These are phyloP conservation scores for Pseudomicrostroma phylloplanum DNA, from an alignment of 1,284 basidiomycete genomes.

Conservation along the genomic window DNA sequence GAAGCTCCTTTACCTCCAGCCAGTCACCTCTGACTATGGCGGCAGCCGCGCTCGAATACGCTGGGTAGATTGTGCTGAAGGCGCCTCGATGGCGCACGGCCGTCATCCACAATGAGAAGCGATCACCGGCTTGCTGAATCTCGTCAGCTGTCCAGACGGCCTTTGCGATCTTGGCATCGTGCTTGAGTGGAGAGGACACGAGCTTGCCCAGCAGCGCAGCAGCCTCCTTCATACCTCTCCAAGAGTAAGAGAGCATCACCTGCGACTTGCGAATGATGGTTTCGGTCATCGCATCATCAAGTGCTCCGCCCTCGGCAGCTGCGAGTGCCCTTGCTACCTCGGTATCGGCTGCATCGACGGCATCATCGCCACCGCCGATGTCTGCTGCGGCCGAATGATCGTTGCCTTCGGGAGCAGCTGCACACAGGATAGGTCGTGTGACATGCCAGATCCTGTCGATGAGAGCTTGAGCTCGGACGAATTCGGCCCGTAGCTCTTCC, in stretches of 20 bases:
- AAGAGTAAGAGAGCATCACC: conserved; percentile 49
- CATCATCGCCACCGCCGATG: background rate
- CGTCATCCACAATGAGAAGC: conserved; percentile 49
- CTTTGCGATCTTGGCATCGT: conserved; percentile 15
- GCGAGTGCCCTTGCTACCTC: conserved; percentile 14
- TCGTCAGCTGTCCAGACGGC: conserved; percentile 15
- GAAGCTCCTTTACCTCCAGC: conserved; percentile 28
- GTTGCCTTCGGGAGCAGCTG: conserved; percentile 40
- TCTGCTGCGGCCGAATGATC: background rate
- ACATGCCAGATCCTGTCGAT: conserved; percentile 47
- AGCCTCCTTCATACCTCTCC: conserved; percentile 52
- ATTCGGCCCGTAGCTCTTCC: conserved; percentile 24
- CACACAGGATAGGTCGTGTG: conserved; percentile 45
- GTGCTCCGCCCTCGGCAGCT: conserved; percentile 9
- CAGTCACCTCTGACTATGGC: conserved; percentile 32
- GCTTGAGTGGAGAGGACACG: conserved; percentile 29
- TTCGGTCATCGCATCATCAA: conserved; percentile 14
- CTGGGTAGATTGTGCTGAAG: conserved; percentile 50
- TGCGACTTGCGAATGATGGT: conserved; percentile 44
- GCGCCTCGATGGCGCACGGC: conserved; percentile 51
- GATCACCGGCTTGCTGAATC: conserved; percentile 35
- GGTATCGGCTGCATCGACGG: background rate
- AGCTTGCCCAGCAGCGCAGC: conserved; percentile 46
- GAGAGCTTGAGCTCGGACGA: conserved; percentile 27
- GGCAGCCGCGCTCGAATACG: conserved; percentile 38